These are phyloP conservation scores for Botrytis sinoallii DNA, from an alignment of 2,329 filamentous ascomycete species.

Conservation along the genomic window DNA sequence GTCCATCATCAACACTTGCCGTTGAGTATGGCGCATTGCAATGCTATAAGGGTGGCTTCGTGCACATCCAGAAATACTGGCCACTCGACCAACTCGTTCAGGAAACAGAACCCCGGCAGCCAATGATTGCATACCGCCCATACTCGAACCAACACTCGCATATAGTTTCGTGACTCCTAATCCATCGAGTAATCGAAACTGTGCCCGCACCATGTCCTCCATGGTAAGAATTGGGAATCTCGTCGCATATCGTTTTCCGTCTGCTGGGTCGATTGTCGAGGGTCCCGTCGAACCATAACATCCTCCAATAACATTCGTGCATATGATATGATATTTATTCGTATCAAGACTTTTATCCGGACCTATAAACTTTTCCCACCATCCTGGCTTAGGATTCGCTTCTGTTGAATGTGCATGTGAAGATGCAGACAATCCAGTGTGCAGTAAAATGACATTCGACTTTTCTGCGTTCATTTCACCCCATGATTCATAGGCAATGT, in stretches of 20 bases:
- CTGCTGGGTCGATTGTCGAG: constrained; percentile 77
- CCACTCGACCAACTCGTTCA: constrained; percentile 74
- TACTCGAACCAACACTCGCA: constrained; percentile 91
- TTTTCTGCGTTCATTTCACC: constrained; percentile 74
- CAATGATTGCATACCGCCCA: constrained; percentile 98
- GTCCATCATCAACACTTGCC: constrained; percentile 98
- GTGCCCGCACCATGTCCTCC: constrained; percentile 95
- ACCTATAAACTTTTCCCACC: constrained; percentile 99
- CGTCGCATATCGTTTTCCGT: constrained; percentile 86
- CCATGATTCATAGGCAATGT: constrained; percentile 93
- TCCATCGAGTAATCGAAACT: constrained; percentile 81
- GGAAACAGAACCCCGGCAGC: constrained; percentile 83
- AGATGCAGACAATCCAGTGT: constrained; percentile 94
- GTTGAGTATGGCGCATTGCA: constrained; percentile 95
- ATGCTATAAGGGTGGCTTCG: constrained; percentile 96
- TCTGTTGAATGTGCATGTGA: constrained; percentile 94
- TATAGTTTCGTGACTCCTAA: constrained; percentile 77
- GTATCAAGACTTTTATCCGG: constrained; percentile 83
- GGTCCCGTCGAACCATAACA: constrained; percentile 96
- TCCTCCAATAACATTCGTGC: constrained; percentile 93
- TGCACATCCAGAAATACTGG: constrained; percentile 89
- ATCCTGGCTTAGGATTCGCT: constrained; percentile 81
- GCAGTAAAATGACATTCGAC: constrained; percentile 85
- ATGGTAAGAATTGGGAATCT: constrained; percentile 94
- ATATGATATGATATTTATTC: constrained; percentile 87